Evolutionary conservation across 2,329 filamentous ascomycete genomes (phyloP), one percentile per base, ranked within the genome.

Genomic region (Ascomycota sp.): DNA sequence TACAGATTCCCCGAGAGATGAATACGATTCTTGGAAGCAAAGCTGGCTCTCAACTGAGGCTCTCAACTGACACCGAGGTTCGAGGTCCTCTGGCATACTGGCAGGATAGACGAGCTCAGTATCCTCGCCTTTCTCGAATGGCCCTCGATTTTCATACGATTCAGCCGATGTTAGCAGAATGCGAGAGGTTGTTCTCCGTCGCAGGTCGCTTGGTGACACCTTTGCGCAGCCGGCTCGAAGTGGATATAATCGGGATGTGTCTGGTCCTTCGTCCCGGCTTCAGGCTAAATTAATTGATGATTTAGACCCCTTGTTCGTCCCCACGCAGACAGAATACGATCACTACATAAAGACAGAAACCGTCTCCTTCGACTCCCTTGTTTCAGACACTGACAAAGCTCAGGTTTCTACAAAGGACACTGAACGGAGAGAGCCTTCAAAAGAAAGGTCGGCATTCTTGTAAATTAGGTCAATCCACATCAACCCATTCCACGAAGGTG

Each of bases 151-250:
- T n/a, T n/a, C n/a, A 23, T 23, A 29, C 27, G 5, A 25, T 27
- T 12, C 27, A 25, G 9, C 31, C 23, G 25, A 32, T 32, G 27
- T 29, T 27, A 29, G 27, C 31, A 10, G 23, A 32, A n/a, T 21
- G 23, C 24, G 31, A 32, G 23, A 11, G 31, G 15, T 15, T 32
- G n/a, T 30, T 29, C 17, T 20, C 19, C 15, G 25, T 23, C 7
- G 15, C 28, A 25, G 29, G 28, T 6, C 24, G 25, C 7, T 30
- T 31, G 22, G 29, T 33, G 21, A 28, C 25, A n/a, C 25, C 30
- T 10, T 19, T 28, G 17, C 30, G 26, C 2, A 24, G 12, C 15
- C 29, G 22, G n/a, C 29, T 33, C 19, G 25, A 33, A 17, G 29
- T 28, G 21, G 21, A 23, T 23, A 23, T 23, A 7, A 23, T 10